A percentile compares a stretch with the other conserved stretches of the same genome.
These are phyloP conservation scores for Epichloe sp. DNA, from an alignment of 2,329 filamentous ascomycete species.

Conservation along the genomic window DNA sequence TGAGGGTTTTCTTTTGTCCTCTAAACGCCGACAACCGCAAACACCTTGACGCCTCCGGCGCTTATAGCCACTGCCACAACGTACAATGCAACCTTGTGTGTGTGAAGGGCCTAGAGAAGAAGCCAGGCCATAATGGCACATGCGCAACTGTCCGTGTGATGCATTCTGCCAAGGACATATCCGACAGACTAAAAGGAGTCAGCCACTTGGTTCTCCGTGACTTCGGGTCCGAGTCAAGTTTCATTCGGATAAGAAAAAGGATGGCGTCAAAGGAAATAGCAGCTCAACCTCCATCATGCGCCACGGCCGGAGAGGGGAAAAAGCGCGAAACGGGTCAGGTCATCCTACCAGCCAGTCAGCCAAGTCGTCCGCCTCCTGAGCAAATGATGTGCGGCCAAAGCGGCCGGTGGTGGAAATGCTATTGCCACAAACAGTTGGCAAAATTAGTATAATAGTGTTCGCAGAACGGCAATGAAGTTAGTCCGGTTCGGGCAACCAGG, in stretches of 20 bases:
- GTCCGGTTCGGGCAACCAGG: background rate
- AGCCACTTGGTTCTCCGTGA: background rate
- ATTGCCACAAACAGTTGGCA: background rate
- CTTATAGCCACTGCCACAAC: background rate
- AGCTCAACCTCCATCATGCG: background rate
- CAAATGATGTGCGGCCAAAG: background rate
- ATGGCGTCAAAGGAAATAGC: background rate
- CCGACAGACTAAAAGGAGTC: background rate
- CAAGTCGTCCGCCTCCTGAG: background rate
- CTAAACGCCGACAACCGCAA: background rate
- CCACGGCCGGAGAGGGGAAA: background rate
- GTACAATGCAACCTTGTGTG: background rate
- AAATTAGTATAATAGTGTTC: background rate
- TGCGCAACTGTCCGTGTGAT: background rate
- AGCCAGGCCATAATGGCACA: background rate
- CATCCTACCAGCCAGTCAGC: background rate
- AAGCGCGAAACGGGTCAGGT: background rate
- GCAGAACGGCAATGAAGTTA: background rate
- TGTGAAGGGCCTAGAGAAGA: background rate
- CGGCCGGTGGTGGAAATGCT: background rate
- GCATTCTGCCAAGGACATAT: background rate
- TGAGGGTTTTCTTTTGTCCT: background rate
- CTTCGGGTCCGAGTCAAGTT: slow-evolving; percentile 5
- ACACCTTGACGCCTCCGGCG: background rate
- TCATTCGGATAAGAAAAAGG: slow-evolving; percentile 2